phyloP scores from a whole-genome alignment of 192 early-diverging fungal species.

The Gonapodya sp. region DNA sequence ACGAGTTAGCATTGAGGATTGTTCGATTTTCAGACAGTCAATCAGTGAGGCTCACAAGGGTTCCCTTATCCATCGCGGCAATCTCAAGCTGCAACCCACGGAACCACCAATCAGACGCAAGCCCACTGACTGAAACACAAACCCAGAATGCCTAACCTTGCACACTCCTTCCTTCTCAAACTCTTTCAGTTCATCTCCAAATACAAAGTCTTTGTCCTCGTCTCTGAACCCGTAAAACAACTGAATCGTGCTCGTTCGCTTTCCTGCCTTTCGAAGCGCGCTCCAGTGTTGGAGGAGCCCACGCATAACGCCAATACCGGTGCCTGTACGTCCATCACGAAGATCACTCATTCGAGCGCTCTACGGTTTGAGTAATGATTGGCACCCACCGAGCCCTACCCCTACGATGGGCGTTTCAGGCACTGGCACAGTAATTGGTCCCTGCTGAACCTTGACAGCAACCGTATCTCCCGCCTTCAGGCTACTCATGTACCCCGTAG shows the following conservation, averaged over 20 bases:
- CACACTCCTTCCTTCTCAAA: not conserved
- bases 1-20: too few species aligned
- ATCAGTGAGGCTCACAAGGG: not conserved
- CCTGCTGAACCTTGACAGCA: not conserved
- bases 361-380: not conserved
- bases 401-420: not conserved
- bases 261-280: not conserved
- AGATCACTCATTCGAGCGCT: not conserved
- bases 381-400: not conserved
- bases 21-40: too few species aligned
- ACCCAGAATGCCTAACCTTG: not conserved
- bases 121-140: not conserved
- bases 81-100: not conserved
- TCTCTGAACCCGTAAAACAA: constrained; percentile 10
- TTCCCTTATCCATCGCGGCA: constrained; percentile 10
- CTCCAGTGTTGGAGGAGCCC: constrained; percentile 8
- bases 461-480: constrained; percentile 6
- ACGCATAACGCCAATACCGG: constrained; percentile 3
- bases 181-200: not conserved
- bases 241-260: not conserved
- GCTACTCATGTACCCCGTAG: not conserved
- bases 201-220: not conserved
- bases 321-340: not conserved
- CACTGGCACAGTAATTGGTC: not conserved
- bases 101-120: not conserved